Conservation (phyloP, 1,284 basidiomycete species). For the Ganoderma sinense region DNA sequence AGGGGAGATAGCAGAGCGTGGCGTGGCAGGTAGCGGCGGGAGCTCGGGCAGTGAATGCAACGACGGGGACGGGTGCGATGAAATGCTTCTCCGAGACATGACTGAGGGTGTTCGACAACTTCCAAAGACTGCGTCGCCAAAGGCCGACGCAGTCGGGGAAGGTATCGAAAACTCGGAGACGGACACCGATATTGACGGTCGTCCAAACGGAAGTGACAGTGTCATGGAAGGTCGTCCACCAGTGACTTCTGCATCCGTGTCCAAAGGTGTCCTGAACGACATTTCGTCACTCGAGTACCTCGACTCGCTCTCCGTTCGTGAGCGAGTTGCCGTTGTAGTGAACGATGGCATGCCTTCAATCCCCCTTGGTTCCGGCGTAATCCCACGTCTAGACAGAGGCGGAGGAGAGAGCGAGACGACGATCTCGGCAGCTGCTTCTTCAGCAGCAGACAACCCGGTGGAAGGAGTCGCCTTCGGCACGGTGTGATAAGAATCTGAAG, state of each 20-base stretch:
- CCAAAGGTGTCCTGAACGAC: conserved; percentile 40
- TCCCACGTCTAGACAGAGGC: conserved; percentile 25
- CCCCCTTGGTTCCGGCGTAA: conserved; percentile 27
- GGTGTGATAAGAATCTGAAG: conserved; percentile 25
- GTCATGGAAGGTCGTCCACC: conserved; percentile 40
- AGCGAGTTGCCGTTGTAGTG: conserved; percentile 27
- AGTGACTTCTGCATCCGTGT: conserved; percentile 47
- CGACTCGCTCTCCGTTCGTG: conserved; percentile 37
- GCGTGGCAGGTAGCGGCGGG: conserved; percentile 28
- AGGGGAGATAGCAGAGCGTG: conserved; percentile 58
- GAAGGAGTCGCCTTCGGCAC: conserved; percentile 37
- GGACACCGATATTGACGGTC: conserved; percentile 57
- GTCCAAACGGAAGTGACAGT: conserved; percentile 45
- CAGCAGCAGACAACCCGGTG: conserved; percentile 32
- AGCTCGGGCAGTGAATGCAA: conserved; percentile 27
- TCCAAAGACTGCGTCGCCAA: conserved; percentile 62
- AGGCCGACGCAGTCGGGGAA: conserved; percentile 76
- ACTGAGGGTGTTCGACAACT: conserved; percentile 43
- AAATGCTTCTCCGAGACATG: conserved; percentile 42
- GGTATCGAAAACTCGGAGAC: conserved; percentile 62
- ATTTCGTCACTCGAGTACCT: conserved; percentile 42
- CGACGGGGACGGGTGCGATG: conserved; percentile 21
- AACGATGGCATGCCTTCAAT: conserved; percentile 31
- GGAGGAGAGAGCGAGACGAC: conserved; percentile 32
- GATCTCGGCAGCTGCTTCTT: conserved; percentile 11